These are phyloP conservation scores for Populus simonii DNA, from an alignment of 345 rosid genomes.

Conservation along the genomic window DNA sequence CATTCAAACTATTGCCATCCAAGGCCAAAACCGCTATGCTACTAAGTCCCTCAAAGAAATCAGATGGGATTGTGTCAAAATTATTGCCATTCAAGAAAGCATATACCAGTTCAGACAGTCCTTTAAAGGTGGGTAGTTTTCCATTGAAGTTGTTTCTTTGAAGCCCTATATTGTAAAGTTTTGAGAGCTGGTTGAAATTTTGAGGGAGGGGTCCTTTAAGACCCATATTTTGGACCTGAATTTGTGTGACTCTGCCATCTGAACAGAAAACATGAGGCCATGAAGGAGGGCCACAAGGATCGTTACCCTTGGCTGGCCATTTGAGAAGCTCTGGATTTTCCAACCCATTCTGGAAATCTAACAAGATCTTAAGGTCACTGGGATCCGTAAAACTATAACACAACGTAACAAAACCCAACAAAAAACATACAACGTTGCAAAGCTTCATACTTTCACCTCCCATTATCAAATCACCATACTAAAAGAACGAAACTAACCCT, in stretches of 20 bases:
- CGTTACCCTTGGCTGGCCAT: slow-evolving; percentile 43
- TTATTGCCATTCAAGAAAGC: slow-evolving; percentile 44
- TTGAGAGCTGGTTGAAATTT: slow-evolving; percentile 38
- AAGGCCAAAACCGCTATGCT: slow-evolving; percentile 42
- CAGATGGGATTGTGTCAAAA: slow-evolving; percentile 43
- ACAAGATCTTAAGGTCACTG: slow-evolving; percentile 40
- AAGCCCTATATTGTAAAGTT: slow-evolving; percentile 47
- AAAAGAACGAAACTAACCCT: background rate
- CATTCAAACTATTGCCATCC: slow-evolving; percentile 43
- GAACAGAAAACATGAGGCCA: slow-evolving; percentile 54
- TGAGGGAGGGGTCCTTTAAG: slow-evolving; percentile 43
- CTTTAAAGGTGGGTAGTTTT: slow-evolving; percentile 41
- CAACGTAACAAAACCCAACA: slow-evolving; percentile 22
- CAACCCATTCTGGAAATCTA: slow-evolving; percentile 46
- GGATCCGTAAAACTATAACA: slow-evolving; percentile 37
- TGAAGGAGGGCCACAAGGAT: slow-evolving; percentile 53
- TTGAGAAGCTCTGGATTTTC: slow-evolving; percentile 50
- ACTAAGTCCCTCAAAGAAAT: slow-evolving; percentile 44
- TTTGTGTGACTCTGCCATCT: slow-evolving; percentile 39
- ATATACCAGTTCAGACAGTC: slow-evolving; percentile 38
- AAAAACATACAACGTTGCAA: background rate
- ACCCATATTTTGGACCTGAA: slow-evolving; percentile 47
- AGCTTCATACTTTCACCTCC: background rate
- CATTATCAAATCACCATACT: background rate
- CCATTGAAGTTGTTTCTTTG: slow-evolving; percentile 46